A percentile compares a stretch with the other conserved stretches of the same genome.
Evolutionary conservation across 306 rosid species (phyloP).

Genomic region (Canavalia gladiata): DNA sequence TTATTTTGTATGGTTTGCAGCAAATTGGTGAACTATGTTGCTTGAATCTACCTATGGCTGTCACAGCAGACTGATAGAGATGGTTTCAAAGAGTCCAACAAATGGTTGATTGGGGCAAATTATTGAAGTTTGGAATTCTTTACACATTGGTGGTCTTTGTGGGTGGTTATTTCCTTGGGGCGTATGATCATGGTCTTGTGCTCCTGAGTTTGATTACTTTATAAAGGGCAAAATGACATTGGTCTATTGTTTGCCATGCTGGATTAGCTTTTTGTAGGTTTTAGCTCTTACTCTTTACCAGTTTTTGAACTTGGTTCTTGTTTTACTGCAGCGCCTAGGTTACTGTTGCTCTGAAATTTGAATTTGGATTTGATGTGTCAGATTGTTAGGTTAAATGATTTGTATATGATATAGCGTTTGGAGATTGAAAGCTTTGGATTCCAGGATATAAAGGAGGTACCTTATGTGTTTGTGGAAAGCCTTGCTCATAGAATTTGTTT

Average conservation of each 20-base stretch:
- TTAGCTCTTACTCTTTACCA: slow-evolving; percentile 41
- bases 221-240: slow-evolving; percentile 37
- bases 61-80: slow-evolving; percentile 35
- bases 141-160: slow-evolving; percentile 16
- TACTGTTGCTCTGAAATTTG: slow-evolving; percentile 35
- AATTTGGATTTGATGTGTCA: slow-evolving; percentile 48
- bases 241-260: slow-evolving; percentile 35
- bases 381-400: slow-evolving; percentile 48
- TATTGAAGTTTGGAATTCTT: slow-evolving; percentile 38
- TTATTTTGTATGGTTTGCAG: slow-evolving; percentile 42
- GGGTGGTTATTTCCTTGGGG: slow-evolving; percentile 46
- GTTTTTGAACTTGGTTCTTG: slow-evolving; percentile 33
- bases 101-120: slow-evolving; percentile 28
- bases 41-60: slow-evolving; percentile 44
- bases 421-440: slow-evolving; percentile 41
- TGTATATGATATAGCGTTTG: slow-evolving; percentile 39
- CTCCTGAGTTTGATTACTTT: slow-evolving; percentile 36
- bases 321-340: slow-evolving; percentile 33
- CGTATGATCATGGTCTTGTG: slow-evolving; percentile 17
- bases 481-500: slow-evolving; percentile 45
- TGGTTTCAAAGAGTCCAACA: slow-evolving; percentile 36
- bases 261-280: slow-evolving; percentile 48
- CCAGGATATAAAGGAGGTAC: slow-evolving; percentile 40
- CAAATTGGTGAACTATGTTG: slow-evolving; percentile 27
- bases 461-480: slow-evolving; percentile 40